Base-by-base conservation (phyloP, 169 alveolate species). In the Eimeria sp. region DNA sequence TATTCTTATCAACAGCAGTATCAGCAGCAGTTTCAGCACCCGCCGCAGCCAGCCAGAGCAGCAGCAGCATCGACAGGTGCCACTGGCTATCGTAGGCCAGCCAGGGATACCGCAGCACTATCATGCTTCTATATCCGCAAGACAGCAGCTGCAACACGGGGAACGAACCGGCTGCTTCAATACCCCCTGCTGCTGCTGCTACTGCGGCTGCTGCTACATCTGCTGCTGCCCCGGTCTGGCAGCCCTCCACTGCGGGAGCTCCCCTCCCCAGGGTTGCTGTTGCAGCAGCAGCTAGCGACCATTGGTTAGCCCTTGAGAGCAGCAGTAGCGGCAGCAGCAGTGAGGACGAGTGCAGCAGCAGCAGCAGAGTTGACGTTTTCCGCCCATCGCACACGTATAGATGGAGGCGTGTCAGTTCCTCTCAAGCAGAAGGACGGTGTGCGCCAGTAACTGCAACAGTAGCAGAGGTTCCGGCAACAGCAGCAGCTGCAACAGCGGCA, bases 291-390 rank as follows among this genome's bases (percentile, higher is more conserved):
- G 89, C 70, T 22, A 25, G 22, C 1, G 89, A 45, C 40, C 45
- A 78, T 22, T 49, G 89, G 89, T 61, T 78, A 27, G 47, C 3
- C 20, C 84, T 73, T 40, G n/a, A 30, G 43, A 27, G 49, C 61
- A 45, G 67, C 67, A 49, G 89, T 43, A 49, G 63, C 70, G 34
- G 89, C 89, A 78, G 89, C 89, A 73, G 67, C 89, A 49, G 49
- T 30, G 34, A 43, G 49, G 43, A 25, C 40, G 20, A 65, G 67
- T 27, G 54, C 54, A 73, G 43, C 27, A 67, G 47, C 84, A 75
- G 84, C 30, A n/a, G 54, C 84, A 27, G 84, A 20, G 43, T 47
- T 1, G 25, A 51, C 84, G 10, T 43, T 34, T 47, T 78, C 63
- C 65, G 13, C 9, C 45, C 89, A 20, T 20, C 67, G n/a, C 65